Percentiles rank a stretch among this genome's conserved stretches.
These are phyloP conservation scores for Mucor piriformis DNA, from an alignment of 371 early-diverging fungal species.

Conservation along the genomic window DNA sequence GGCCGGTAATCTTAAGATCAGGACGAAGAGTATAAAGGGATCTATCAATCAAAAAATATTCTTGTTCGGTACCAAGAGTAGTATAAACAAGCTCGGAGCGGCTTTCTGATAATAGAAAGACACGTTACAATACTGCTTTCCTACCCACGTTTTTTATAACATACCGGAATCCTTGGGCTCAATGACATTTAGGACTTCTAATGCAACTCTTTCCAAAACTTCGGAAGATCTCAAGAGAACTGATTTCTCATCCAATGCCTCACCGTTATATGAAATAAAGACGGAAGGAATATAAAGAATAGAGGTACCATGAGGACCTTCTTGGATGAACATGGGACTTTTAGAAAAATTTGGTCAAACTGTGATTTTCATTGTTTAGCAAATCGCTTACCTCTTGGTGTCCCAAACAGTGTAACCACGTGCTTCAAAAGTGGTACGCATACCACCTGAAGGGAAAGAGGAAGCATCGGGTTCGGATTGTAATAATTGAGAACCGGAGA, in stretches of 20 bases:
- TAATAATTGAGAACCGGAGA: constrained; percentile 95
- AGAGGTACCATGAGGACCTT: constrained; percentile 89
- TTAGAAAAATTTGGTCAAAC: background rate
- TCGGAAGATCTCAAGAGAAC: constrained; percentile 91
- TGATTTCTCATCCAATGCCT: constrained; percentile 98
- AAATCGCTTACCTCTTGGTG: constrained; percentile 63
- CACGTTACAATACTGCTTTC: no score
- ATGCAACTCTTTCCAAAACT: constrained; percentile 76
- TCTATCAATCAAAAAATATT: constrained; percentile 97
- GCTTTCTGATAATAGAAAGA: constrained; percentile 1
- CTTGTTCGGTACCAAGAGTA: constrained; percentile 97
- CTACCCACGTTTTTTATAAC: no score
- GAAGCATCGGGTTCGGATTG: constrained; percentile 99
- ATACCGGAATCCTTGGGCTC: constrained; percentile 62
- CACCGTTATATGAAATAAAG: constrained; percentile 98
- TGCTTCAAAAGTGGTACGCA: constrained; percentile 97
- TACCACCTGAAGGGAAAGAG: constrained; percentile 98
- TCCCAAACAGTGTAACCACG: constrained; percentile 99
- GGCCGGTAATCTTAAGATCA: constrained; percentile 95
- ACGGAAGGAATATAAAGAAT: constrained; percentile 96
- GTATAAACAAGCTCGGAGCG: constrained; percentile 80
- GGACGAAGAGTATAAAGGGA: constrained; percentile 88
- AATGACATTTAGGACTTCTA: constrained; percentile 76
- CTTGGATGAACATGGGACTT: constrained; percentile 94
- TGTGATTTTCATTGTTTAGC: no score